Evolutionary conservation across 1,139 yeast genomes (phyloP).

Genomic region (Geotrichum carabidarum): DNA sequence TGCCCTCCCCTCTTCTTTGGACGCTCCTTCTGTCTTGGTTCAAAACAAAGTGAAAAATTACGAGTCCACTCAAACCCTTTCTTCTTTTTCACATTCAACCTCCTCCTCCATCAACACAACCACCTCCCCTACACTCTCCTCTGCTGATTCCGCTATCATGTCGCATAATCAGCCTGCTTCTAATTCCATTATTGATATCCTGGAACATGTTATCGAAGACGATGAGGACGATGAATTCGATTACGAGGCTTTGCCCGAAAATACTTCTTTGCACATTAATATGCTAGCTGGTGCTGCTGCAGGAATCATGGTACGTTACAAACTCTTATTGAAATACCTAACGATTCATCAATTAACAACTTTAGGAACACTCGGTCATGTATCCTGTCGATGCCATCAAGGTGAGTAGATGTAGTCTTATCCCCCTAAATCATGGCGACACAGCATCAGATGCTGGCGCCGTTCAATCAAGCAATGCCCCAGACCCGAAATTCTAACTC

Average conservation of each 20-base stretch:
- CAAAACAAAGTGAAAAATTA: background rate
- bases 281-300: constrained; percentile 96
- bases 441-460: too few relatives aligned
- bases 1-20: background rate
- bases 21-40: background rate
- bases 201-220: constrained; percentile 9
- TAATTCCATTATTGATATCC: background rate
- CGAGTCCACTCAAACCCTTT: background rate
- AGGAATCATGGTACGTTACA: constrained; percentile 61
- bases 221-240: constrained; percentile 44
- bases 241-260: constrained; percentile 87
- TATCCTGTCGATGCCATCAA: constrained; percentile 90
- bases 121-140: background rate
- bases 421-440: too few relatives aligned
- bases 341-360: background rate
- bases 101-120: background rate
- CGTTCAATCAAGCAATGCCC: too few relatives aligned
- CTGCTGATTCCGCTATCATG: background rate
- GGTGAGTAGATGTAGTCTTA: background rate
- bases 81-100: background rate
- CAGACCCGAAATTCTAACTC: too few relatives aligned
- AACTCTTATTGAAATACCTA: background rate
- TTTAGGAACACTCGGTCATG: constrained; percentile 84
- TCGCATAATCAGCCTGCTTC: background rate
- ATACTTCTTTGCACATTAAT: constrained; percentile 77